phyloP scores from a whole-genome alignment of 345 rosid species.

The Abelmoschus esculentus region DNA sequence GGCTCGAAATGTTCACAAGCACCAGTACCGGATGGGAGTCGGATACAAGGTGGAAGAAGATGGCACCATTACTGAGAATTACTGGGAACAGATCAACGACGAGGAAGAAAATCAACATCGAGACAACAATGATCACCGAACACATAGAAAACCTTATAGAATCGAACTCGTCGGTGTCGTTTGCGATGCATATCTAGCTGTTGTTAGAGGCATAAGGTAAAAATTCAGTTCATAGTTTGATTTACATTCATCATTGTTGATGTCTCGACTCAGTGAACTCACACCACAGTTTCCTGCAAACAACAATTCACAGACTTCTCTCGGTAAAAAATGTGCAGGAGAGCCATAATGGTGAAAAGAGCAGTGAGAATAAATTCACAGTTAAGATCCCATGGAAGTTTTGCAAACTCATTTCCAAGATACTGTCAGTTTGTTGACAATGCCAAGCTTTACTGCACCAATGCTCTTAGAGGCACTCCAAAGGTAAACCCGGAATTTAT shows the following conservation, averaged over 20 bases:
- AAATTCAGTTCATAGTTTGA: background rate
- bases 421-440: conserved; percentile 71
- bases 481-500: conserved; percentile 33
- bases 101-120: conserved; percentile 13
- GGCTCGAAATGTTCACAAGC: conserved; percentile 71
- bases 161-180: conserved; percentile 83
- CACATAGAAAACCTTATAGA: conserved; percentile 59
- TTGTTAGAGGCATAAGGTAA: conserved; percentile 81
- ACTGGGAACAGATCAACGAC: conserved; percentile 60
- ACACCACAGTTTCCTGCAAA: too few relatives aligned
- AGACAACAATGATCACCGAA: conserved; percentile 11
- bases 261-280: too few relatives aligned
- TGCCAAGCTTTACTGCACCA: conserved; percentile 78
- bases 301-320: too few relatives aligned
- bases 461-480: conserved; percentile 64
- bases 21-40: conserved; percentile 69
- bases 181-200: conserved; percentile 89
- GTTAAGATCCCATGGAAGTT: conserved; percentile 71
- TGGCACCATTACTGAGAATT: conserved; percentile 56
- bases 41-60: conserved; percentile 65
- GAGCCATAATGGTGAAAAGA: conserved; percentile 69
- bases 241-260: background rate
- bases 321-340: conserved; percentile 31
- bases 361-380: conserved; percentile 87
- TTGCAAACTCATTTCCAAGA: conserved; percentile 64